Percentiles rank a stretch among this genome's conserved stretches.
phyloP scores from a whole-genome alignment of 2,329 filamentous ascomycete genomes.

The Aspergillus sp. region DNA sequence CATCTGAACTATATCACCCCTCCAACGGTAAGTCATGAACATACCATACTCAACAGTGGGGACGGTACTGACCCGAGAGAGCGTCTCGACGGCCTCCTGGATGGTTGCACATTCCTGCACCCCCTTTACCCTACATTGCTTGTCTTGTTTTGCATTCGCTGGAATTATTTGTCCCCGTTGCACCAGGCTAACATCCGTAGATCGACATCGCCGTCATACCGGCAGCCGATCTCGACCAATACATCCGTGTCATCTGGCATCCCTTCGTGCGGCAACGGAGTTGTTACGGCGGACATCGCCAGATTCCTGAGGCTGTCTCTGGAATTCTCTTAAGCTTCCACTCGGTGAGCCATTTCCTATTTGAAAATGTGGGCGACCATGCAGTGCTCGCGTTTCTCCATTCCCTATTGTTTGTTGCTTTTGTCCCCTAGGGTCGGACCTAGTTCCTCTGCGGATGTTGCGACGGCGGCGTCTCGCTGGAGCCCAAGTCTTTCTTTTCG shows the following conservation, averaged over 20 bases:
- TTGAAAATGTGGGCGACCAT: neutral
- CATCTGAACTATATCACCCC: neutral
- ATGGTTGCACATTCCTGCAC: constrained; percentile 16
- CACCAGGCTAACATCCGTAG: constrained; percentile 13
- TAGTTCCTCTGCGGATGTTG: neutral
- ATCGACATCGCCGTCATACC: constrained; percentile 17
- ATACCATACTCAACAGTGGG: constrained; percentile 6
- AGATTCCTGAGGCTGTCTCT: constrained; percentile 13
- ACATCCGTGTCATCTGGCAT: constrained; percentile 11
- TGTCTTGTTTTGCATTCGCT: constrained; percentile 7
- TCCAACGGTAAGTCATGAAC: constrained; percentile 6
- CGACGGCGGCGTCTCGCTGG: neutral
- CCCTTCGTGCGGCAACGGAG: constrained; percentile 9
- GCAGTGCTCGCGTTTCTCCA: too few species aligned
- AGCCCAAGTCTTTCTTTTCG: too few species aligned
- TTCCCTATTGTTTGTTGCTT: neutral
- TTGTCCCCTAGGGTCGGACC: neutral
- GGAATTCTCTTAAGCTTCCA: constrained; percentile 14
- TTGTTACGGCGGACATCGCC: constrained; percentile 8
- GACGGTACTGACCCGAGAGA: neutral
- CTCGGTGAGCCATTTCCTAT: constrained; percentile 10
- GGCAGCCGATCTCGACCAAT: constrained; percentile 7
- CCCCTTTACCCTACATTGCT: constrained; percentile 19
- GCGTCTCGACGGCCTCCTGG: neutral
- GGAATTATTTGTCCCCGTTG: constrained; percentile 13